Base-by-base conservation (phyloP, 768 basidiomycete genomes). In the Dentipellis sp. region DNA sequence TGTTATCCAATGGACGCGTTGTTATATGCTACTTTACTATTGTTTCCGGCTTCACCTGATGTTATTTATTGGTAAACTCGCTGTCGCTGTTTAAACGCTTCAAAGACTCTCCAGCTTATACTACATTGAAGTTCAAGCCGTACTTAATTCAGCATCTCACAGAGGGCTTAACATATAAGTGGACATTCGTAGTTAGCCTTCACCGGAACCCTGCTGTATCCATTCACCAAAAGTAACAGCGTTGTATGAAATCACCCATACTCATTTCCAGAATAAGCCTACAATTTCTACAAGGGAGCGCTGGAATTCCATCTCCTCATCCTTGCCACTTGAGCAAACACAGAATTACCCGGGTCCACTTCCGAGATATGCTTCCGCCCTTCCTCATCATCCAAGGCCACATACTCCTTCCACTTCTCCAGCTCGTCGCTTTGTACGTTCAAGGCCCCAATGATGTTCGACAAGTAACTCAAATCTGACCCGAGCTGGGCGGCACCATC, bases 371-470 rank as follows among this genome's bases (percentile, higher is more conserved):
- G 40, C 40, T 19, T 42, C 8, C 40, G 40, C 14, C 40, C 40
- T 3, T 19, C 40, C 40, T 42, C 40, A n/a, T 87, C 81, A 46
- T 81, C 80, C 72, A 86, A 69, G 38, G 80, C 82, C n/a, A 78
- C 75, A 53, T 75, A 83, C 51, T 80, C 79, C 67, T 79, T 83
- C 95, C 95, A 97, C 64, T 72, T 74, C 60, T 87, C 87, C 47
- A 98, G 71, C 38, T 85, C 86, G 7, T 81, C 80, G 64, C 78
- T 86, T 62, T 95, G 92, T 5, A 95, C 92, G 64, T 94, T 93
- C 52, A 98, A 75, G 23, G 92, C 94, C 49, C 84, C 77, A 36
- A 94, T 87, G 49, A 98, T 94, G 62, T 95, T 97, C 2, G 83
- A 81, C 40, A 99, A 75, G 70, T 97, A 97, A 21, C 83, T 88